Evolutionary conservation across 2,329 filamentous ascomycete species (phyloP), one percentile per base, ranked within the genome.

Genomic region (Epichloe coenophiala): DNA sequence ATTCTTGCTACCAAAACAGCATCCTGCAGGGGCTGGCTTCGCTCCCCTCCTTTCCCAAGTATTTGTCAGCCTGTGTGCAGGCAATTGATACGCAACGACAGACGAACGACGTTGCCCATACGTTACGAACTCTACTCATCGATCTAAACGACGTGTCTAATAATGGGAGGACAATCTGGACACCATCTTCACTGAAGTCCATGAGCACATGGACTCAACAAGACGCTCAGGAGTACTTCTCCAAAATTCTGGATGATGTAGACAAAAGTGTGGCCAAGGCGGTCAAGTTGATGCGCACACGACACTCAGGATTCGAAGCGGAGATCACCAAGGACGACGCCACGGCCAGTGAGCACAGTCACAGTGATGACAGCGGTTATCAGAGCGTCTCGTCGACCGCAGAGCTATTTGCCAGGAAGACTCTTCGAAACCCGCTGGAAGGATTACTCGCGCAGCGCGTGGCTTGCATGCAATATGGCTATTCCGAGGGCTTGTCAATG

Each of bases 1-100:
- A 96, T 64, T 95, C 89, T 1, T 97, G 93, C 71, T 98, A 95
- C 65, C 93, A 97, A 67, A 98, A 98, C 66, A 96, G 90, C 63
- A 84, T 96, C 19, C 80, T 98, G 11, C 89, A 95, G 65, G 83
- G 84, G 6, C 71, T 97, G 41, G 83, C 90, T 1, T 84, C 90
- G 4, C 72, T 97, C 33, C 75, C 77, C 17, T 77, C 83, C 4
- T 71, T 97, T 33, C 76, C 78, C 27, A 70, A 69, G 3, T 93
- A 88, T 60, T 74, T 95, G 7, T 70, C 69, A 2, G 68, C 65
- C 8, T 67, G 74, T 21, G 67, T 70, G 2, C 58, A 59, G 33
- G 55, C 60, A 42, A 57, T 60, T 7, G 57, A 61, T 13, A 51
- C 58, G 45, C 56, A 61, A 38, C 54, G 62, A 51, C 44, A 51